Evolutionary conservation across 2,329 filamentous ascomycete species (phyloP).

Genomic region (Davidsoniella neocaledoniae): DNA sequence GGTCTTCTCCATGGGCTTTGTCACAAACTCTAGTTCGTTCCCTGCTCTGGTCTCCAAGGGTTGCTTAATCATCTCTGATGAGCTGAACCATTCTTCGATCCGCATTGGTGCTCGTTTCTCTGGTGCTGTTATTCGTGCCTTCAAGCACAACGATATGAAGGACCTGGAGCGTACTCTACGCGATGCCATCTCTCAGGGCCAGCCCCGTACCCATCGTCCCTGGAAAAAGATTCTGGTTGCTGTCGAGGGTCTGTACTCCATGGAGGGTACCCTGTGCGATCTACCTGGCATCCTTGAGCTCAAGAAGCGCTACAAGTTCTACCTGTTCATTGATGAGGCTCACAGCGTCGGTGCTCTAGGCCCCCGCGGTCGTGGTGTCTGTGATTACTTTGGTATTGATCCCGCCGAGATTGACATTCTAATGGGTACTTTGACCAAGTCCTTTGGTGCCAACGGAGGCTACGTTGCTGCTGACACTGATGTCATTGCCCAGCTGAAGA

Average conservation of each 20-base stretch:
- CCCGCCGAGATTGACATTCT: slow-evolving; percentile 79
- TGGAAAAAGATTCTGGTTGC: slow-evolving; percentile 99
- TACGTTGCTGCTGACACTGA: slow-evolving; percentile 81
- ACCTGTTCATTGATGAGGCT: slow-evolving; percentile 88
- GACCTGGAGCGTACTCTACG: slow-evolving; percentile 75
- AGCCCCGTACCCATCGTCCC: slow-evolving; percentile 92
- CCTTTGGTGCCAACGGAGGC: slow-evolving; percentile 93
- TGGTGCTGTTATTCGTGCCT: slow-evolving; percentile 85
- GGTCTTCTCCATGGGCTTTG: slow-evolving; percentile 98
- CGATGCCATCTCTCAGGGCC: slow-evolving; percentile 87
- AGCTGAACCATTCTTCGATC: slow-evolving; percentile 95
- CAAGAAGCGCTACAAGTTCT: slow-evolving; percentile 94
- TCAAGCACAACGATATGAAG: slow-evolving; percentile 93
- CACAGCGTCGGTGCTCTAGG: slow-evolving; percentile 91
- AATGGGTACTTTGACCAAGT: slow-evolving; percentile 97
- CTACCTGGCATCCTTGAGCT: slow-evolving; percentile 75
- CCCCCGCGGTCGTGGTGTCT: slow-evolving; percentile 76
- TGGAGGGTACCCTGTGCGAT: slow-evolving; percentile 98
- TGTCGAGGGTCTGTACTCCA: slow-evolving; percentile 93
- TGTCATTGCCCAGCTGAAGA: slow-evolving; percentile 82
- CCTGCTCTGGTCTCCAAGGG: slow-evolving; percentile 85
- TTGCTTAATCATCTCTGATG: slow-evolving; percentile 86
- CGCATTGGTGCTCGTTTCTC: slow-evolving; percentile 88
- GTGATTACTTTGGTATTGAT: slow-evolving; percentile 91
- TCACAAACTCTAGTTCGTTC: slow-evolving; percentile 87